Conservation (phyloP, 2,329 filamentous ascomycete species). For the Beauveria caledonica region DNA sequence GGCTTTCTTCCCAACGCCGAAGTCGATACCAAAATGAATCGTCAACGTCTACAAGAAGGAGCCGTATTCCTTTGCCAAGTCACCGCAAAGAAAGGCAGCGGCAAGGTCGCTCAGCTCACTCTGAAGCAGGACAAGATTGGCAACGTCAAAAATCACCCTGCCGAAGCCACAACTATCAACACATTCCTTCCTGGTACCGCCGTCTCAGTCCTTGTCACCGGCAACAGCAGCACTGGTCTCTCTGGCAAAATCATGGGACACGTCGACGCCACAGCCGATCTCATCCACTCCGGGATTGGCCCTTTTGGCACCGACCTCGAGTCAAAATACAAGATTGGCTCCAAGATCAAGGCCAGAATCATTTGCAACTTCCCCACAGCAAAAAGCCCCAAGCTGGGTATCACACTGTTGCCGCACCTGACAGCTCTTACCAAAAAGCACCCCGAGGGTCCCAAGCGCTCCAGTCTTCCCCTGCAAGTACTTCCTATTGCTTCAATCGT, state of each 20-base stretch:
- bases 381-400: slow-evolving; percentile 73
- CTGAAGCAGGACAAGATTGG: slow-evolving; percentile 62
- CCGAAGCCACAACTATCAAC: slow-evolving; percentile 77
- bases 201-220: slow-evolving; percentile 74
- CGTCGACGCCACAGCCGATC: slow-evolving; percentile 81
- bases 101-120: slow-evolving; percentile 81
- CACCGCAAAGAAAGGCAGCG: slow-evolving; percentile 60
- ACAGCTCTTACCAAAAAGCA: slow-evolving; percentile 48
- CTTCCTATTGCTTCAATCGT: slow-evolving; percentile 68
- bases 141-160: slow-evolving; percentile 56
- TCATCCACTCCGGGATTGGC: slow-evolving; percentile 77
- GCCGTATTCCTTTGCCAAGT: slow-evolving; percentile 79
- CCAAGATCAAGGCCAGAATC: slow-evolving; percentile 76
- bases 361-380: slow-evolving; percentile 79
- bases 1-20: slow-evolving; percentile 85
- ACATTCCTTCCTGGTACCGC: slow-evolving; percentile 87
- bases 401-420: slow-evolving; percentile 84
- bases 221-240: slow-evolving; percentile 66
- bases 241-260: slow-evolving; percentile 87
- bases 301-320: slow-evolving; percentile 61
- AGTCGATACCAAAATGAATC: slow-evolving; percentile 56
- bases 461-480: slow-evolving; percentile 45
- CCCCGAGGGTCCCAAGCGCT: slow-evolving; percentile 24
- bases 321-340: slow-evolving; percentile 72
- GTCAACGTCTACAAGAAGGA: slow-evolving; percentile 69